Percentiles rank a stretch among this genome's conserved stretches.
Conservation (phyloP, 2,329 filamentous ascomycete species). For the Cytospora paraplurivora region DNA sequence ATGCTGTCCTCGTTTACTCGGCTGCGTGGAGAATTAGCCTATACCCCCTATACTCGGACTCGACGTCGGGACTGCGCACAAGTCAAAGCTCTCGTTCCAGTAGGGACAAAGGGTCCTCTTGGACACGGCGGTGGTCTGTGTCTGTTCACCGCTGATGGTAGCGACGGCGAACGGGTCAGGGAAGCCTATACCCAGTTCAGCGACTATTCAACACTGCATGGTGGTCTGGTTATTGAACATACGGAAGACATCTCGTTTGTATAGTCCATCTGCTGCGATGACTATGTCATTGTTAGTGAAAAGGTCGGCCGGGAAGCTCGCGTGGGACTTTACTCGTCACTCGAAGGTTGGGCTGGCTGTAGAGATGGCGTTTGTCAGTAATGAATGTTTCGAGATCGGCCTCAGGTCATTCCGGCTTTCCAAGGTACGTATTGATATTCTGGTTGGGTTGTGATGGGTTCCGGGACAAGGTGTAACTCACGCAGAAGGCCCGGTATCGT, state of each 20-base stretch:
- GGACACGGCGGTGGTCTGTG: slow-evolving; percentile 94
- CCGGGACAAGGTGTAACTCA: slow-evolving; percentile 47
- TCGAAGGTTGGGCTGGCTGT: slow-evolving; percentile 76
- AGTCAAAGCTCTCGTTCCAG: slow-evolving; percentile 99
- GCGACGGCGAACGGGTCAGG: slow-evolving; percentile 97
- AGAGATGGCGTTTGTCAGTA: slow-evolving; percentile 13
- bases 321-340: slow-evolving; percentile 75
- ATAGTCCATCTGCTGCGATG: slow-evolving; percentile 96
- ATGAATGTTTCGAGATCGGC: slow-evolving; percentile 6
- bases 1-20: slow-evolving; percentile 93
- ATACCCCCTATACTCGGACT: neutral
- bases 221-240: slow-evolving; percentile 46
- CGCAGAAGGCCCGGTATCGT: slow-evolving; percentile 65
- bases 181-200: slow-evolving; percentile 66
- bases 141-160: slow-evolving; percentile 96
- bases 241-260: slow-evolving; percentile 99
- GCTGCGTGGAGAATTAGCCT: slow-evolving; percentile 51
- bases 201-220: slow-evolving; percentile 23
- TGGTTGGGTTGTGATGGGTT: slow-evolving; percentile 14
- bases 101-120: slow-evolving; percentile 99
- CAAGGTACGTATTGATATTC: slow-evolving; percentile 3
- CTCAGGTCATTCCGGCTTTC: slow-evolving; percentile 21
- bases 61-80: slow-evolving; percentile 62
- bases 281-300: slow-evolving; percentile 61
- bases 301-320: slow-evolving; percentile 30